Evolutionary conservation across 192 early-diverging fungal genomes (phyloP).

Genomic region (Chytriomyces sp.): DNA sequence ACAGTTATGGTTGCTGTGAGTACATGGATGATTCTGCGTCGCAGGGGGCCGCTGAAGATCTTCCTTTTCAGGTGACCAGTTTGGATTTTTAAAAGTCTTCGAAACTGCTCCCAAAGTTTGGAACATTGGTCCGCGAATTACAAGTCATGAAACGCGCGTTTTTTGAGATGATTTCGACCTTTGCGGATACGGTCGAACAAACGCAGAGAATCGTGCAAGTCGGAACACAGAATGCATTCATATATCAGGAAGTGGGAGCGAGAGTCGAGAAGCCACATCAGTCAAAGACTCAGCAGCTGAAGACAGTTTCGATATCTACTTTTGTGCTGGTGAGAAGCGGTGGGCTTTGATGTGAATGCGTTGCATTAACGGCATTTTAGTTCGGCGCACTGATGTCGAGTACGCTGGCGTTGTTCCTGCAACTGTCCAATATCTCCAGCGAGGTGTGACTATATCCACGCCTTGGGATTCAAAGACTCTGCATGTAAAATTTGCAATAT

Average conservation of each 20-base stretch:
- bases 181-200: neutral
- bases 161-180: neutral
- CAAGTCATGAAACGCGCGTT: neutral
- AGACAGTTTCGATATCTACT: neutral
- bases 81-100: neutral
- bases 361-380: neutral
- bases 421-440: neutral
- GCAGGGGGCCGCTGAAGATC: no score
- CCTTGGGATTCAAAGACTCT: neutral
- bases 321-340: neutral
- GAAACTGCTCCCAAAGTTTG: neutral
- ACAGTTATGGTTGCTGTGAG: neutral
- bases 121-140: neutral
- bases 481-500: neutral
- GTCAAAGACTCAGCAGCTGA: no score
- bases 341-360: no score
- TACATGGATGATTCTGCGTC: neutral
- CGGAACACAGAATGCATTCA: neutral
- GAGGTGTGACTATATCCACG: neutral
- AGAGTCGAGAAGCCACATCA: no score
- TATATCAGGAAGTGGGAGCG: neutral
- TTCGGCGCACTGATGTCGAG: neutral
- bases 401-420: neutral
- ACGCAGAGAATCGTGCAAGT: neutral
- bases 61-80: neutral